Conservation (phyloP, 1,284 basidiomycete genomes). For the Xerocomus minutiporus region DNA sequence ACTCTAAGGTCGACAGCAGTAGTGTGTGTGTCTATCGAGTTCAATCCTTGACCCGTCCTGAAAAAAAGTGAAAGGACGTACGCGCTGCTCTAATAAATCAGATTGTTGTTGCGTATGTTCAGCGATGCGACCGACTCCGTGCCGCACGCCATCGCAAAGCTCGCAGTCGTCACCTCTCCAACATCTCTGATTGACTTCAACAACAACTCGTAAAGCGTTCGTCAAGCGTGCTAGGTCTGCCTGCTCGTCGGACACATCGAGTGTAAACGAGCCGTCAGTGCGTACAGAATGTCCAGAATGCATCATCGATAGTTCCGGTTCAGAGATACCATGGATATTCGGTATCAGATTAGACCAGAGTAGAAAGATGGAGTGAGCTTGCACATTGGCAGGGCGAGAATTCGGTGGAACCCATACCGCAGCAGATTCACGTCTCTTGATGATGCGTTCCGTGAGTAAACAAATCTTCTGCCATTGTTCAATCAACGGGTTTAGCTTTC, state of each 20-base stretch:
- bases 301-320: slow-evolving; percentile 24
- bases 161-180: slow-evolving; percentile 81
- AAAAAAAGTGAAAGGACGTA: slow-evolving; percentile 39
- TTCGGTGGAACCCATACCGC: slow-evolving; percentile 72
- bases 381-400: slow-evolving; percentile 55
- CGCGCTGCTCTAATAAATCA: slow-evolving; percentile 74
- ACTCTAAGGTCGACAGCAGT: slow-evolving; percentile 65
- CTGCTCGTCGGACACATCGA: slow-evolving; percentile 42
- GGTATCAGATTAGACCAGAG: slow-evolving; percentile 34
- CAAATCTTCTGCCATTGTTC: slow-evolving; percentile 91
- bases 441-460: slow-evolving; percentile 76
- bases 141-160: slow-evolving; percentile 73
- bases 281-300: slow-evolving; percentile 28
- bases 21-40: slow-evolving; percentile 48
- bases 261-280: slow-evolving; percentile 19
- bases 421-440: slow-evolving; percentile 82
- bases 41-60: background rate
- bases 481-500: slow-evolving; percentile 68
- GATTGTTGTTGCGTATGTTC: slow-evolving; percentile 70
- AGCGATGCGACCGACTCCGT: slow-evolving; percentile 66
- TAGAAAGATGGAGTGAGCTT: slow-evolving; percentile 62
- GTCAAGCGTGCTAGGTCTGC: slow-evolving; percentile 79
- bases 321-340: slow-evolving; percentile 8
- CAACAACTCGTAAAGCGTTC: slow-evolving; percentile 73
- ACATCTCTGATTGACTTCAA: slow-evolving; percentile 71